These are phyloP conservation scores for Sporothrix sp. DNA, from an alignment of 2,329 filamentous ascomycete genomes.

Conservation along the genomic window DNA sequence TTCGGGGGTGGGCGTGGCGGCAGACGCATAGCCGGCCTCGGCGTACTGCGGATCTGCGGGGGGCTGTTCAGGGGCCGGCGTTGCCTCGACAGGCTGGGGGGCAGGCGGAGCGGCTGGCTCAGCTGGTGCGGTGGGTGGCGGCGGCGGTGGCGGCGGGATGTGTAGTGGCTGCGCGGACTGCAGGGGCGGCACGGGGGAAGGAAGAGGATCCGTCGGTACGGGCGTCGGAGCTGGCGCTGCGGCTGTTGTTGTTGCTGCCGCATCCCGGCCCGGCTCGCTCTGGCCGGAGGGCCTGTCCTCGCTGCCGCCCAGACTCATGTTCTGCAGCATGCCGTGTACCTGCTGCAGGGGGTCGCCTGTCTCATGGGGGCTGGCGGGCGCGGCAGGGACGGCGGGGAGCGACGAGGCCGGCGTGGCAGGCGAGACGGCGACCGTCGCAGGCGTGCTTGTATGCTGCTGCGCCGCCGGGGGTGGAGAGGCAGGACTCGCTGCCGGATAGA, in stretches of 20 bases:
- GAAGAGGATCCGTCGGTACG: too few relatives aligned
- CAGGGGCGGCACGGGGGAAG: too few relatives aligned
- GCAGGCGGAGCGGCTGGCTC: too few relatives aligned
- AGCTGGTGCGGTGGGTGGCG: neutral
- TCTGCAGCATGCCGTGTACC: slow-evolving; percentile 1
- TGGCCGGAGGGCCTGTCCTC: too few relatives aligned
- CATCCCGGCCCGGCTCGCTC: too few relatives aligned
- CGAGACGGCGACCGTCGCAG: neutral
- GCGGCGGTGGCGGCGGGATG: neutral
- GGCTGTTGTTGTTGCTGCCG: too few relatives aligned
- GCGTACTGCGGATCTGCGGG: too few relatives aligned
- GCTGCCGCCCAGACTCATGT: too few relatives aligned
- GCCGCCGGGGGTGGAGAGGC: neutral
- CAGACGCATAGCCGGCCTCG: neutral
- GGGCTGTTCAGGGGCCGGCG: neutral
- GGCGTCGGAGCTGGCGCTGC: too few relatives aligned
- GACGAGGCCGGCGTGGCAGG: neutral
- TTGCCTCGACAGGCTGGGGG: neutral
- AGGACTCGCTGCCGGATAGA: neutral
- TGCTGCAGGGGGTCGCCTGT: neutral
- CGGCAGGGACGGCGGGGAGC: neutral
- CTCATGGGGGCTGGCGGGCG: neutral
- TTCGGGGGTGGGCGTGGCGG: neutral
- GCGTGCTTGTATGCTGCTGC: neutral
- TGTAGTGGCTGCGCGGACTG: too few relatives aligned